Conservation (phyloP, 768 basidiomycete species). For the Boletus reticuloceps region DNA sequence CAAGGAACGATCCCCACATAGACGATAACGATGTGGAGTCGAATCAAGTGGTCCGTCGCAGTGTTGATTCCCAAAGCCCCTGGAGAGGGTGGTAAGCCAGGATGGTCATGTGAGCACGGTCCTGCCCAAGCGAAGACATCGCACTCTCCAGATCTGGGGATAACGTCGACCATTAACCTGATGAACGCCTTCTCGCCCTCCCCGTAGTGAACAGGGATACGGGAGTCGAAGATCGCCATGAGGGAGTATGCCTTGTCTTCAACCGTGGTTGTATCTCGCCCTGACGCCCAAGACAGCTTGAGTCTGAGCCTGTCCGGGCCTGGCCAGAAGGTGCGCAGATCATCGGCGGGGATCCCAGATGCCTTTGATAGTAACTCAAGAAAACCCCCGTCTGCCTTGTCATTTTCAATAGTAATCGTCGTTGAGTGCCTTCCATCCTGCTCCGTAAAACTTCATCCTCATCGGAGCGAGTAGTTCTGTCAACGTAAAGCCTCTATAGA, state of each 20-base stretch:
- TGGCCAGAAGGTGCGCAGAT: constrained; percentile 19
- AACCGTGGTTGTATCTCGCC: constrained; percentile 1
- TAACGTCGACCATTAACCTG: constrained; percentile 17
- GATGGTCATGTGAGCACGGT: constrained; percentile 1
- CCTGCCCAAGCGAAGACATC: constrained; percentile 26
- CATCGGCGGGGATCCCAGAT: constrained; percentile 9
- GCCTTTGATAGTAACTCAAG: constrained; percentile 11
- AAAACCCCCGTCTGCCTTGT: constrained; percentile 21
- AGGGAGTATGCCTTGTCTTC: constrained; percentile 22
- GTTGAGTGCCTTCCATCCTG: constrained; percentile 15
- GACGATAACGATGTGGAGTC: constrained; percentile 13
- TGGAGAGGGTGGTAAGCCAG: constrained; percentile 14
- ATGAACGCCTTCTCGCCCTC: constrained; percentile 15
- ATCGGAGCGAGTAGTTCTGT: constrained; percentile 18
- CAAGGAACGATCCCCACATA: constrained; percentile 21
- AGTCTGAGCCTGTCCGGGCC: constrained; percentile 16
- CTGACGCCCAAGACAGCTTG: constrained; percentile 20
- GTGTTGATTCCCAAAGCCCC: constrained; percentile 8
- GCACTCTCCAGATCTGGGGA: constrained; percentile 16
- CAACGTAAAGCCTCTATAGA: constrained; percentile 14
- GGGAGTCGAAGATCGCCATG: constrained; percentile 16
- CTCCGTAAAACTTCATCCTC: constrained; percentile 23
- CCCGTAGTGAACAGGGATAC: constrained; percentile 8
- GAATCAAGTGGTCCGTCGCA: constrained; percentile 1
- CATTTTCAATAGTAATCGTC: constrained; percentile 16